A percentile compares a stretch with the other conserved stretches of the same genome.
These are phyloP conservation scores for Hypoxylon sp. DNA, from an alignment of 2,329 filamentous ascomycete genomes.

Conservation along the genomic window DNA sequence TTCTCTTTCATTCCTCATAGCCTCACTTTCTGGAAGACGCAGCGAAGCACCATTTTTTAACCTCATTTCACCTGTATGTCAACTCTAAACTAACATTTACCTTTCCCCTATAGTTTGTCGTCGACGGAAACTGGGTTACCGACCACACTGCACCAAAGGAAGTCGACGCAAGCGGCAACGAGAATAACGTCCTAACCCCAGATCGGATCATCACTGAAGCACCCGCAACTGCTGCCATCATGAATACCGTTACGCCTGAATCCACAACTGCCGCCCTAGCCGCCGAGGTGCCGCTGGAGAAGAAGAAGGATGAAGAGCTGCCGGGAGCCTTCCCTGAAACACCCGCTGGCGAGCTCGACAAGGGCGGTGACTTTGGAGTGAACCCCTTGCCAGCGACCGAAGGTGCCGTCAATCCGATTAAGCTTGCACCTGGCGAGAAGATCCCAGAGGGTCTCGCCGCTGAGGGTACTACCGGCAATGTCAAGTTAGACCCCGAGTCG, in stretches of 20 bases:
- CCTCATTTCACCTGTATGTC: conserved; percentile 43
- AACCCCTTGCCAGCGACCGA: conserved; percentile 74
- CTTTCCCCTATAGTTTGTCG: conserved; percentile 80
- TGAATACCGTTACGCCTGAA: conserved; percentile 77
- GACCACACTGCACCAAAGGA: conserved; percentile 87
- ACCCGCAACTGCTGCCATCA: conserved; percentile 65
- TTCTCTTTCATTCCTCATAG: conserved; percentile 29
- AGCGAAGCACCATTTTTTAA: conserved; percentile 26
- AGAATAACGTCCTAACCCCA: conserved; percentile 91
- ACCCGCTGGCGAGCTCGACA: conserved; percentile 67
- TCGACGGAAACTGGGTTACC: conserved; percentile 90
- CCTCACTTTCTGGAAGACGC: conserved; percentile 35
- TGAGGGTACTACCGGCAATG: conserved; percentile 78
- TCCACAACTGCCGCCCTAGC: conserved; percentile 81
- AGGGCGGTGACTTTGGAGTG: conserved; percentile 66
- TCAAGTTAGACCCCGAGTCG: conserved; percentile 85
- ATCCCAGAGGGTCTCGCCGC: conserved; percentile 78
- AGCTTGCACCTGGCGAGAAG: conserved; percentile 83
- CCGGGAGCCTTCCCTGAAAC: conserved; percentile 83
- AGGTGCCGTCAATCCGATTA: conserved; percentile 82
- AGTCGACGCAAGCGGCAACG: conserved; percentile 84
- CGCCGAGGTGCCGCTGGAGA: conserved; percentile 73
- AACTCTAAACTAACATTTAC: conserved; percentile 44
- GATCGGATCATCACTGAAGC: conserved; percentile 73
- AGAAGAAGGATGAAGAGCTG: conserved; percentile 56